phyloP scores from a whole-genome alignment of 257 asterid species.

The Solanum corneliomulleri region DNA sequence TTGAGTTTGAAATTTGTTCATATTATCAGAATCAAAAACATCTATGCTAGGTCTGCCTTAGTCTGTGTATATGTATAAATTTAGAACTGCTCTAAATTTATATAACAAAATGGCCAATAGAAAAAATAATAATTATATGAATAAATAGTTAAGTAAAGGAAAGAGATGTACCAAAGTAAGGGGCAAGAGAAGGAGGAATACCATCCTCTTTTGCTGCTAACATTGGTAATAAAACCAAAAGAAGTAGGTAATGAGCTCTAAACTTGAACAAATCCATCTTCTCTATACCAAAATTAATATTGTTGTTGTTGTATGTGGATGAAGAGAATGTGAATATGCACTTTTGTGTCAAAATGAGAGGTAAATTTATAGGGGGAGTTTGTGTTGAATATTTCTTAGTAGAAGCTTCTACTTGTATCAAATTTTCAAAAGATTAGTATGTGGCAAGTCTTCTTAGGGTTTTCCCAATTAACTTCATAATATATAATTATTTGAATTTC shows the following conservation, averaged over 20 bases:
- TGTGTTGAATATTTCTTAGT: constrained; percentile 3
- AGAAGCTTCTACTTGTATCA: constrained; percentile 12
- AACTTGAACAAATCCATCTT: background rate
- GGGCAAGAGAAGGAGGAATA: background rate
- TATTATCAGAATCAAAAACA: background rate
- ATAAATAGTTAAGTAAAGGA: background rate
- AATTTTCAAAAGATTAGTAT: background rate
- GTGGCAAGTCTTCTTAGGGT: background rate
- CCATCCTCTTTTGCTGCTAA: background rate
- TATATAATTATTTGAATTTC: background rate
- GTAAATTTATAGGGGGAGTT: background rate
- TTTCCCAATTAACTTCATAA: background rate
- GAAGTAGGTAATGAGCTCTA: background rate
- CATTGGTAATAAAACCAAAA: background rate
- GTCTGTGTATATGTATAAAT: background rate
- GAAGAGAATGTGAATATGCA: background rate
- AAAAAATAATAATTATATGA: background rate
- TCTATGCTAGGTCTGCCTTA: background rate
- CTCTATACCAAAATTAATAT: background rate
- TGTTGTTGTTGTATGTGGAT: background rate
- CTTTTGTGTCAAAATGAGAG: background rate
- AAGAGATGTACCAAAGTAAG: background rate
- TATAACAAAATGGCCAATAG: background rate
- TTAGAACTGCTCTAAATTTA: background rate
- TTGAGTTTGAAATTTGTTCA: background rate